These are phyloP conservation scores for Harrya chromipes DNA, from an alignment of 768 basidiomycete species.

Conservation along the genomic window DNA sequence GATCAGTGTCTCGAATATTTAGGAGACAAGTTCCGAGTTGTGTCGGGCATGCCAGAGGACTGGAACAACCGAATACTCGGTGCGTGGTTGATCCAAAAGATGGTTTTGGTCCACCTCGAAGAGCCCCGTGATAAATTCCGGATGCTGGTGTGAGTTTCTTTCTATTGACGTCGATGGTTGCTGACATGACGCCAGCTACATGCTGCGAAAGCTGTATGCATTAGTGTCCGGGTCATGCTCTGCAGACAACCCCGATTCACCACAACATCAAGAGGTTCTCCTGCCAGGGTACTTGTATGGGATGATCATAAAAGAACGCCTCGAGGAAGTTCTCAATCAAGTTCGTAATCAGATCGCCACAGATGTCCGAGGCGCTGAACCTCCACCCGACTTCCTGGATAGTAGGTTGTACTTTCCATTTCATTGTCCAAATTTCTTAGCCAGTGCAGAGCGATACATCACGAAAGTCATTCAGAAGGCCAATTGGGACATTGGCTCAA, in stretches of 20 bases:
- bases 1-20: constrained; percentile 92
- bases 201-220: constrained; percentile 93
- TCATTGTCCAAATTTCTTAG: constrained; percentile 4
- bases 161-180: not conserved
- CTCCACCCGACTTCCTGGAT: constrained; percentile 83
- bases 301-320: constrained; percentile 97
- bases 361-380: constrained; percentile 74
- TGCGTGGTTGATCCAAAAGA: constrained; percentile 74
- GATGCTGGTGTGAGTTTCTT: constrained; percentile 69
- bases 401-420: constrained; percentile 46
- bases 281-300: constrained; percentile 90
- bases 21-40: constrained; percentile 94
- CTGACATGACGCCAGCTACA: constrained; percentile 61
- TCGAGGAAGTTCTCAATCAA: constrained; percentile 83
- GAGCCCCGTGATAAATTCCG: constrained; percentile 91
- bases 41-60: constrained; percentile 88
- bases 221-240: constrained; percentile 88
- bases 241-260: constrained; percentile 96
- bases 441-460: constrained; percentile 70
- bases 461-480: constrained; percentile 67
- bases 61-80: constrained; percentile 85
- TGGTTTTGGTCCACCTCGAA: constrained; percentile 88
- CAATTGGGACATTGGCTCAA: constrained; percentile 90
- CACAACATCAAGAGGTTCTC: constrained; percentile 96
- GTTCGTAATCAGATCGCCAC: constrained; percentile 64